phyloP scores from a whole-genome alignment of 2,329 filamentous ascomycete species.

The Clarireedia paspali region DNA sequence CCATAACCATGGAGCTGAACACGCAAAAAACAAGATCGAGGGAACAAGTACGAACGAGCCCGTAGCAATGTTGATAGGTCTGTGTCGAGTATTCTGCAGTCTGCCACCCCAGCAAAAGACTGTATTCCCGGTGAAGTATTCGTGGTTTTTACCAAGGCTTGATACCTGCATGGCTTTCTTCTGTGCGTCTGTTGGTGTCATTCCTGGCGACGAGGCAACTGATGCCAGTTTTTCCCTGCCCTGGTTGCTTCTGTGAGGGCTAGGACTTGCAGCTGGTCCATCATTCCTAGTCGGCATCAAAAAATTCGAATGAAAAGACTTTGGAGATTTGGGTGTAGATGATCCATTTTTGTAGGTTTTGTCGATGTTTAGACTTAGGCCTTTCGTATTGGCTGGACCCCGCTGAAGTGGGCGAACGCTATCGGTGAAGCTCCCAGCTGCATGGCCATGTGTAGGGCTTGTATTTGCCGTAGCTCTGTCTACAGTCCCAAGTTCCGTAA shows the following conservation, averaged over 20 bases:
- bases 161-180: conserved; percentile 23
- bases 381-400: conserved; percentile 30
- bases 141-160: conserved; percentile 64
- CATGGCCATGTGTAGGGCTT: conserved; percentile 57
- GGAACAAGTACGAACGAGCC: conserved; percentile 74
- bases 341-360: conserved; percentile 48
- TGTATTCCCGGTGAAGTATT: conserved; percentile 93
- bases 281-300: conserved; percentile 53
- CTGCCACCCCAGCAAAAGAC: conserved; percentile 81
- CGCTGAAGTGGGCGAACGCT: conserved; percentile 64
- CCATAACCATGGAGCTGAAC: conserved; percentile 74
- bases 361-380: conserved; percentile 51
- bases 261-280: conserved; percentile 37
- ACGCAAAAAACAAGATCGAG: conserved; percentile 73
- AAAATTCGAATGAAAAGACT: conserved; percentile 71
- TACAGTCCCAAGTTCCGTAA: conserved; percentile 53
- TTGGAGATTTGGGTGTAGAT: conserved; percentile 57
- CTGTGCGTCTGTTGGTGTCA: conserved; percentile 40
- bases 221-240: conserved; percentile 82
- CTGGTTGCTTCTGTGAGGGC: conserved; percentile 49
- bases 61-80: conserved; percentile 84
- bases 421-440: conserved; percentile 59
- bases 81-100: conserved; percentile 78
- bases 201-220: conserved; percentile 64
- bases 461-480: conserved; percentile 68